Conservation (phyloP, 2,329 filamentous ascomycete species). For the Coniochaeta hoffmannii region DNA sequence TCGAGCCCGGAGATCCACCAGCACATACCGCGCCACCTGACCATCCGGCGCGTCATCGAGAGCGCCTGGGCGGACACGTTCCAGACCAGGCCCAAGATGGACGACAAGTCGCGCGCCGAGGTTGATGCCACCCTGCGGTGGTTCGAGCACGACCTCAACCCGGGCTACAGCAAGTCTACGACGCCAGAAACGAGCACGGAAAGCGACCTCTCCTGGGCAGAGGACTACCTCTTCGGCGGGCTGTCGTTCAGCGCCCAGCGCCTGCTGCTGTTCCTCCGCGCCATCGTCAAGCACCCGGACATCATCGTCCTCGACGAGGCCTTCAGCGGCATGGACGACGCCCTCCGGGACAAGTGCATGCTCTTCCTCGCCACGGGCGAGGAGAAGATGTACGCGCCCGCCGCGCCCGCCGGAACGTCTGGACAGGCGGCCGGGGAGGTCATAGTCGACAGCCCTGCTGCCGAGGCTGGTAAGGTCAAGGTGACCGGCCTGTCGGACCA, state of each 20-base stretch:
- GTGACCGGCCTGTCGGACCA: slow-evolving; percentile 56
- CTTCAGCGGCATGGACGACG: slow-evolving; percentile 77
- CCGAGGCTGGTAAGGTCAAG: slow-evolving; percentile 35
- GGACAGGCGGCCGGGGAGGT: slow-evolving; percentile 9
- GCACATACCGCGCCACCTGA: slow-evolving; percentile 76
- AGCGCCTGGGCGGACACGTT: slow-evolving; percentile 91
- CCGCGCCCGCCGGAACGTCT: not conserved
- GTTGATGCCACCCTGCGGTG: slow-evolving; percentile 65
- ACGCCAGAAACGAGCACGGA: slow-evolving; percentile 14
- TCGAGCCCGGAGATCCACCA: slow-evolving; percentile 91
- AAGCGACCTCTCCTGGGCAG: slow-evolving; percentile 51
- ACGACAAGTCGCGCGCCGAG: slow-evolving; percentile 43
- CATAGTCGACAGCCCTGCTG: slow-evolving; percentile 38
- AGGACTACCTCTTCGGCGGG: slow-evolving; percentile 60
- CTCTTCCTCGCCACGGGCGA: slow-evolving; percentile 67
- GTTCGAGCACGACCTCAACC: slow-evolving; percentile 75
- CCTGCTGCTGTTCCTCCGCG: slow-evolving; percentile 74
- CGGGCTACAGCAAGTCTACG: slow-evolving; percentile 23
- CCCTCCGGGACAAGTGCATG: slow-evolving; percentile 78
- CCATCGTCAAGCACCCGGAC: slow-evolving; percentile 72
- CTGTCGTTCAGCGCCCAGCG: slow-evolving; percentile 77
- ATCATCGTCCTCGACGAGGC: slow-evolving; percentile 82
- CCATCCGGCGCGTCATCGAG: slow-evolving; percentile 67
- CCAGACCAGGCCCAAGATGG: slow-evolving; percentile 59
- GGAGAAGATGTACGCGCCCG: slow-evolving; percentile 29